Percentiles rank a stretch among this genome's conserved stretches.
phyloP scores from a whole-genome alignment of 805 yeast genomes.

The Sugiyamaella valdiviana region DNA sequence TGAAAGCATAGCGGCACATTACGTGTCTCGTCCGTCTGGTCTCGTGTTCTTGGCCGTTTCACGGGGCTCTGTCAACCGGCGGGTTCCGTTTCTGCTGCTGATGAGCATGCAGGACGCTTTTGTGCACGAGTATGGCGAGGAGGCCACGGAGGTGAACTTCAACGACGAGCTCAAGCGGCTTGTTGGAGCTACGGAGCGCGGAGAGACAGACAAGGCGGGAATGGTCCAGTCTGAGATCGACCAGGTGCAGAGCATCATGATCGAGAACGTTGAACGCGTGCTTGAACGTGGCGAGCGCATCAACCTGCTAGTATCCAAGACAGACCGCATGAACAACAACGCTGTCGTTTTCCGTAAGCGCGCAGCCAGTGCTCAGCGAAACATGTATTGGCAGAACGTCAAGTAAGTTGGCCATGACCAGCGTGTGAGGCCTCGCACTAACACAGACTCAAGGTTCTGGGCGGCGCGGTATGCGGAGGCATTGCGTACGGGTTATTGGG shows the following conservation, averaged over 20 bases:
- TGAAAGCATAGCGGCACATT: constrained; percentile 29
- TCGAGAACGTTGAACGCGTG: constrained; percentile 64
- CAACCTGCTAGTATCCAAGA: constrained; percentile 66
- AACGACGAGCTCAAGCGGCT: not conserved
- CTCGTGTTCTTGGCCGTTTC: constrained; percentile 27
- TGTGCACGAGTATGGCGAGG: not conserved
- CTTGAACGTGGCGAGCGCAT: constrained; percentile 75
- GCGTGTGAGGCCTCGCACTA: not conserved
- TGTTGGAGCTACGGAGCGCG: constrained; percentile 5
- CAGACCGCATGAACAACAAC: constrained; percentile 61
- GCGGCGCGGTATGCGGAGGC: not conserved
- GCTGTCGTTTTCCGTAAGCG: constrained; percentile 65
- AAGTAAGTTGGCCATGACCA: constrained; percentile 7
- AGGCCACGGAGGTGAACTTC: not conserved
- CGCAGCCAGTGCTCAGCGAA: constrained; percentile 55
- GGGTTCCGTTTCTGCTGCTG: constrained; percentile 23
- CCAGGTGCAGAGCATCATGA: constrained; percentile 62
- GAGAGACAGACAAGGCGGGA: constrained; percentile 18
- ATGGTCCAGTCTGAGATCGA: constrained; percentile 44
- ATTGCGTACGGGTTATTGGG: constrained; percentile 3
- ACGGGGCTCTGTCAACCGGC: constrained; percentile 15
- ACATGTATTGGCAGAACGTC: constrained; percentile 60
- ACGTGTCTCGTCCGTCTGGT: constrained; percentile 27
- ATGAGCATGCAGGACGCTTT: constrained; percentile 18
- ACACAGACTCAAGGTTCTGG: not conserved